Evolutionary conservation across 2,329 filamentous ascomycete genomes (phyloP), one percentile per base, ranked within the genome.

Genomic region (Calycina herbarum): DNA sequence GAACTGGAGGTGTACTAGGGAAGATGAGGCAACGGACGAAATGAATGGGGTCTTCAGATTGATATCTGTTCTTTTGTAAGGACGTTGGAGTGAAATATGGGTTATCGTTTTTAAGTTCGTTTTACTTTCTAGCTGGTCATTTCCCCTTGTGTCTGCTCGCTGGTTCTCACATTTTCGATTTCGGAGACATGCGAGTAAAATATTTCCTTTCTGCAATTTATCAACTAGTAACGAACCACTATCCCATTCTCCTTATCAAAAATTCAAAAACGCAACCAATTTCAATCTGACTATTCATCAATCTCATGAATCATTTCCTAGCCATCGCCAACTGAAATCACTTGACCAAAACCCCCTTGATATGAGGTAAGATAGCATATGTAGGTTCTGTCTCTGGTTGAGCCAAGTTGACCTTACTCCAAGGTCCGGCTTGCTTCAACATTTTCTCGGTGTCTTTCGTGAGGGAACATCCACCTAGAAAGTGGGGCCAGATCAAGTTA

Each of bases 401-500:
- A 35, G 62, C 64, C 54, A 75, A 68, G 59, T 72, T 65, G 45
- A 75, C 59, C 57, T 72, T 71, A n/a, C 59, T 67, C 74, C 74
- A 75, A 20, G 62, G 61, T 33, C 73, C 73, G 11, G 66, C 68
- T 31, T 66, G 65, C 45, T 70, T 71, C 56, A 74, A 51, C 61
- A 67, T 71, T 17, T 66, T 70, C 27, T 66, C 71, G 4, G 72
- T 72, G 65, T 75, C 70, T 29, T 72, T 72, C 1, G 69, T 74
- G 33, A 75, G 69, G 3, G 68, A 69, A 31, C 73, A 75, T 5
- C 73, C 73, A 4, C 72, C 73, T 1, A 73, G 29, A 17, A 71
- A 72, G 62, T 73, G 70, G 13, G 73, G 72, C 73, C 73, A 75
- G 15, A 70, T 20, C 1, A 75, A 15, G 61, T 75, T 66, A 7